phyloP scores from a whole-genome alignment of 305 asterid genomes.

The Fraxinus ornus region DNA sequence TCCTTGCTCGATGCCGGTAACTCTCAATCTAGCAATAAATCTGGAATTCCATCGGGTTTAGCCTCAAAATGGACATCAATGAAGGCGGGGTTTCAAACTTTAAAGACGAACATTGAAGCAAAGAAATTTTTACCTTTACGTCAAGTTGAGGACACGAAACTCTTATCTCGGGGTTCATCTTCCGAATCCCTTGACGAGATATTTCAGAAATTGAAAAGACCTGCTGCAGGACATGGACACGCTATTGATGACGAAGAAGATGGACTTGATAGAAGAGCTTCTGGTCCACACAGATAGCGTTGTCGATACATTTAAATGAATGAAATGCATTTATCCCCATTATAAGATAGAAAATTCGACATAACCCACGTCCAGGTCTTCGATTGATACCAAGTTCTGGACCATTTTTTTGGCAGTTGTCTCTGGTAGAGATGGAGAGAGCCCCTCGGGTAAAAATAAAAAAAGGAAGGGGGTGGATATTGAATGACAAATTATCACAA shows the following conservation, averaged over 20 bases:
- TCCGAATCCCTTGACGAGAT: conserved; percentile 85
- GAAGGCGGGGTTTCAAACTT: conserved; percentile 78
- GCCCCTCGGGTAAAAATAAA: background rate
- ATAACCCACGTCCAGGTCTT: conserved; percentile 25
- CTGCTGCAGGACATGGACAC: conserved; percentile 35
- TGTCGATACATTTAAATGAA: background rate
- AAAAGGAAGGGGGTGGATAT: background rate
- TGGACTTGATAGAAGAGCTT: conserved; percentile 31
- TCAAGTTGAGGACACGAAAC: conserved; percentile 51
- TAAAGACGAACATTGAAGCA: conserved; percentile 70
- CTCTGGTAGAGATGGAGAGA: conserved; percentile 8
- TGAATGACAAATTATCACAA: background rate
- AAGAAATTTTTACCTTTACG: conserved; percentile 68
- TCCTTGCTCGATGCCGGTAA: conserved; percentile 56
- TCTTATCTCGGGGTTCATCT: conserved; percentile 49
- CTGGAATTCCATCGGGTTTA: conserved; percentile 47
- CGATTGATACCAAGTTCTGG: background rate
- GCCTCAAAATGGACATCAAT: conserved; percentile 92
- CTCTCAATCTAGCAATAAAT: conserved; percentile 34
- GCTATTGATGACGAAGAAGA: conserved; percentile 42
- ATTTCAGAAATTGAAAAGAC: conserved; percentile 78
- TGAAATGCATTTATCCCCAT: conserved; percentile 12
- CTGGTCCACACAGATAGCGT: conserved; percentile 35
- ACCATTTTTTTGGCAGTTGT: conserved; percentile 26
- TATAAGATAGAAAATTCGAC: conserved; percentile 27